Base-by-base conservation (phyloP, 495 filamentous ascomycete genomes). In the Talaromyces nanjingensis region DNA sequence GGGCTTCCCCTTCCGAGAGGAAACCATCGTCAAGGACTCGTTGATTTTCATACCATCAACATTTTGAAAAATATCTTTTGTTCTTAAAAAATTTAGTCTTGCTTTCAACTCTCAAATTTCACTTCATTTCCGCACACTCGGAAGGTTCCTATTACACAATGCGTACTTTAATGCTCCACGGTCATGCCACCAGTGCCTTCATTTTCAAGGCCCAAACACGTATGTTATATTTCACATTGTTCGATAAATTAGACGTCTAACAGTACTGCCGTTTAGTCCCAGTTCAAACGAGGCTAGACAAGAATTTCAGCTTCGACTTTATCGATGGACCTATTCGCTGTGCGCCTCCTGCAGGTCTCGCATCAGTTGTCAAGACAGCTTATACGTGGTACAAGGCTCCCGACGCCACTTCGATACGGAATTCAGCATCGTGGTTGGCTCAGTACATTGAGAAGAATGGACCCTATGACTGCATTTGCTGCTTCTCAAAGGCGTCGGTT, bases 151-250 rank as follows among this genome's bases (percentile, higher is more conserved):
- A 16, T n/a, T 49, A 16, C 6, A 20, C 45, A 49, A 49, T 49
- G 45, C 45, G 18, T 49, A 49, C 45, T 49, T 8, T 49, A 49
- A 49, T 49, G 45, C 83, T 89, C 20, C 86, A 89, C 68, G 87
- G 84, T 7, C 77, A 80, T 63, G 86, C 84, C 39, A 87, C 86
- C 42, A 87, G 83, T 66, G 78, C 71, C 45, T 62, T 70, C 0
- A 84, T 86, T 64, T 85, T 88, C 70, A 77, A 80, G 63, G 80
- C 84, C 4, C 84, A 88, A 64, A 83, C 84, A 9, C 74, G 86
- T 84, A 65, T 66, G 76, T 49, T 16, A 49, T 8, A 14, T 49
- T 49, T 49, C 18, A n/a, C 45, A 49, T 16, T 49, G 5, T 5
- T 16, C 14, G 6, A 6, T 49, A 1, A 49, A 16, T 49, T 49